Base-by-base conservation (phyloP, 768 basidiomycete genomes). In the Tulasnella sp. region DNA sequence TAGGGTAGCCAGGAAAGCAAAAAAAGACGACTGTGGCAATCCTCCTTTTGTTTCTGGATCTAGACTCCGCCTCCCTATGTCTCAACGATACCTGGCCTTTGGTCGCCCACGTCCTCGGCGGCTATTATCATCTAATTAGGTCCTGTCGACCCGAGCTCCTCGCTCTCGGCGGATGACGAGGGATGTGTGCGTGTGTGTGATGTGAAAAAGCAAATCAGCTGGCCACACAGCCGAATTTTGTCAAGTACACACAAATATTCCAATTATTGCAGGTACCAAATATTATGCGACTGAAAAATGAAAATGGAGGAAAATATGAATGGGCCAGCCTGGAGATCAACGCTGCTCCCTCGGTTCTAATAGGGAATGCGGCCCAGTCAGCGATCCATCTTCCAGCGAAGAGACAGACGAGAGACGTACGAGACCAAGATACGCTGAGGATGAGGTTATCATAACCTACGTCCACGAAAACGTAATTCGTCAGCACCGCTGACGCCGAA, bases 401-500 rank as follows among this genome's bases (percentile, higher is more conserved):
- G 7, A 23, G 23, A 61, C 23, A 29, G 6, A 13, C 29, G 26
- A 61, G 29, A 61, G 57, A 61, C 57, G 57, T 82, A 89, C 88
- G 88, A 70, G 89, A 90, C 90, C 90, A 91, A 81, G 89, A 87
- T 72, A 90, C 87, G 79, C 86, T 90, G 81, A 91, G 82, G 80
- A 98, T 98, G 79, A 98, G 86, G 83, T 94, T 96, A 84, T 96
- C 95, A 82, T 97, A 98, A 57, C 84, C 82, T 83, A 77, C 46
- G 46, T 48, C 46, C 46, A 6, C 16, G 46, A 11, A 61, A 57
- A 37, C 11, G 13, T 10, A n/a, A 15, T 16, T 40, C 42, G 74
- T 57, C 29, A 42, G 44, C 35, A n/a, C 35, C 42, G 10, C 32
- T 9, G 20, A 20, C 10, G 2, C 0, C 23, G 7, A 18, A 26